Conservation (phyloP, 179 eudicot species). For the Silene vulgaris region DNA sequence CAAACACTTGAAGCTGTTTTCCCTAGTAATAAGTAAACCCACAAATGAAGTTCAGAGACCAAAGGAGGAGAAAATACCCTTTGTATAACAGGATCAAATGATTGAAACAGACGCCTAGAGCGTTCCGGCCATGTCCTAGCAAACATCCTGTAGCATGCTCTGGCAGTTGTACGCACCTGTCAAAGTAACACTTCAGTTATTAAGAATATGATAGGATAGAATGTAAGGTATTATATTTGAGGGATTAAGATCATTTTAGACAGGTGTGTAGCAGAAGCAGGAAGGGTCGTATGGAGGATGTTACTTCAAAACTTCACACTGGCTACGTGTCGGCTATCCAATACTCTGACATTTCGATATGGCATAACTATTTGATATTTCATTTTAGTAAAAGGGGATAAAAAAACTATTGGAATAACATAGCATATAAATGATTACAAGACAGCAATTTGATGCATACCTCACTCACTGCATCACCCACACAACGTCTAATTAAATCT, state of each 20-base stretch:
- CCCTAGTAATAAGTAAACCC: neutral
- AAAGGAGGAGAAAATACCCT: slow-evolving; percentile 46
- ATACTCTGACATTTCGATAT: too few relatives aligned
- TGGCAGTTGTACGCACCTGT: slow-evolving; percentile 95
- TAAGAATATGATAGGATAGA: neutral
- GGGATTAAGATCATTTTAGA: slow-evolving; percentile 8
- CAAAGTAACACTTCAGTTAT: slow-evolving; percentile 9
- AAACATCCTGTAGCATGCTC: slow-evolving; percentile 93
- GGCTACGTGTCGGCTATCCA: neutral
- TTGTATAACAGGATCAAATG: slow-evolving; percentile 92
- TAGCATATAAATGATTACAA: neutral
- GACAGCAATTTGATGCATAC: slow-evolving; percentile 32
- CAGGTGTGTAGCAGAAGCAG: neutral
- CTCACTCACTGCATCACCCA: slow-evolving; percentile 98
- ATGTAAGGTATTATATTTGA: neutral
- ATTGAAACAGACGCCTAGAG: slow-evolving; percentile 69
- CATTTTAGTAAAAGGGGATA: too few relatives aligned
- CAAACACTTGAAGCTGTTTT: neutral
- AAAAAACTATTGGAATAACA: neutral
- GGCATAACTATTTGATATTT: too few relatives aligned
- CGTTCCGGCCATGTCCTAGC: slow-evolving; percentile 98
- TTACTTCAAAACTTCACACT: neutral
- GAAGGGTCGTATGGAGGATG: neutral
- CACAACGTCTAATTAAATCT: slow-evolving; percentile 87
- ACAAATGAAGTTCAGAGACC: slow-evolving; percentile 9